Percentiles rank a stretch among this genome's conserved stretches.
phyloP scores from a whole-genome alignment of 306 rosid genomes.

The Pyrus bretschneideri region DNA sequence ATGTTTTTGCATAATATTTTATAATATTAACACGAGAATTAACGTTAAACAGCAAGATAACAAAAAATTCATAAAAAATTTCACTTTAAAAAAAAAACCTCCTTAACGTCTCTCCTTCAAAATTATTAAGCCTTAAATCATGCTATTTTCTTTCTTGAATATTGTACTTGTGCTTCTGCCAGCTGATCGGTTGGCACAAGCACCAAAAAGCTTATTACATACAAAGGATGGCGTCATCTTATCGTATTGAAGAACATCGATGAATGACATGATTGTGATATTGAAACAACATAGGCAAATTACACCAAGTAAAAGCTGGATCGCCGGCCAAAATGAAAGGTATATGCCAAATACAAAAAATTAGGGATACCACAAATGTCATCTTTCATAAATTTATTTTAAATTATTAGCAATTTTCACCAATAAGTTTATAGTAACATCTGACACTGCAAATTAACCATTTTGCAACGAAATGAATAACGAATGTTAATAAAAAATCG shows the following conservation, averaged over 20 bases:
- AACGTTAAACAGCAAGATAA: rapidly evolving
- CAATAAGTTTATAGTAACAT: neutral
- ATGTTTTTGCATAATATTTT: no score
- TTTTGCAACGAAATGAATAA: neutral
- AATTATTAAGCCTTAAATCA: neutral
- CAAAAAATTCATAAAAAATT: no score
- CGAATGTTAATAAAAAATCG: no score
- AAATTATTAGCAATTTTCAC: neutral
- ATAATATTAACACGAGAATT: rapidly evolving
- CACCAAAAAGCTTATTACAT: neutral
- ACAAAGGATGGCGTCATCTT: neutral
- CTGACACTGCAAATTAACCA: no score
- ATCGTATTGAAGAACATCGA: neutral
- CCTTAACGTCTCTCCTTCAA: no score
- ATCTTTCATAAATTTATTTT: no score
- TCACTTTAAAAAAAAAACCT: no score
- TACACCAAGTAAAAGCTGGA: neutral
- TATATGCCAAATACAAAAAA: no score
- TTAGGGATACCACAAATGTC: neutral
- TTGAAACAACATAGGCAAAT: neutral
- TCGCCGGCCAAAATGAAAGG: neutral
- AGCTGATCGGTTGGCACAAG: neutral
- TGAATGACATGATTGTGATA: neutral
- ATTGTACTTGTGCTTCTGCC: neutral
- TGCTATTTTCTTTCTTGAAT: neutral